Evolutionary conservation across 2,329 filamentous ascomycete genomes (phyloP).

Genomic region (Fusarium algeriense): DNA sequence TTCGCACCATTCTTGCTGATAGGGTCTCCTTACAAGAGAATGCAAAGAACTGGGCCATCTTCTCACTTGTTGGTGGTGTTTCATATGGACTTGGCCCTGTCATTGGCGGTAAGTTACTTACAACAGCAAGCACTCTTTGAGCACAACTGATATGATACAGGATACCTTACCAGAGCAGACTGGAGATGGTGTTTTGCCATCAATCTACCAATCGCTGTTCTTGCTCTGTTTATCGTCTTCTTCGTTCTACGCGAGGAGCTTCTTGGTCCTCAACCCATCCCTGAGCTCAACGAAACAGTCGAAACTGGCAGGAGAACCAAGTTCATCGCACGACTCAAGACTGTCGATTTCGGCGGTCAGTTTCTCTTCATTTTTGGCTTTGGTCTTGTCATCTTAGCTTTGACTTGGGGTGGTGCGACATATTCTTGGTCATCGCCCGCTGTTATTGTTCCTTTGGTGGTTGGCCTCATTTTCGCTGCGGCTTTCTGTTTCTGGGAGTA

Average conservation of each 20-base stretch:
- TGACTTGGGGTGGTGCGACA: slow-evolving; percentile 67
- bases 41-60: slow-evolving; percentile 71
- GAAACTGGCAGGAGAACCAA: slow-evolving; percentile 49
- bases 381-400: slow-evolving; percentile 65
- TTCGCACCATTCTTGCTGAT: slow-evolving; percentile 73
- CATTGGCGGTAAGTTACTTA: slow-evolving; percentile 60
- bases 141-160: slow-evolving; percentile 35
- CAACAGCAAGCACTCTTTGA: not conserved
- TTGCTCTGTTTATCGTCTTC: slow-evolving; percentile 66
- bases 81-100: slow-evolving; percentile 73
- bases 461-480: slow-evolving; percentile 57
- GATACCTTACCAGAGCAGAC: slow-evolving; percentile 64
- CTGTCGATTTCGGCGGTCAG: slow-evolving; percentile 68
- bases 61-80: slow-evolving; percentile 69
- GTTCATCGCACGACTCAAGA: slow-evolving; percentile 63
- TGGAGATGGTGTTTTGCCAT: slow-evolving; percentile 78
- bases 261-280: slow-evolving; percentile 63
- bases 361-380: slow-evolving; percentile 67
- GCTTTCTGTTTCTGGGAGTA: slow-evolving; percentile 65
- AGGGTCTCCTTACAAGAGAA: slow-evolving; percentile 72
- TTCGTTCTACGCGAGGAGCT: slow-evolving; percentile 70
- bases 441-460: slow-evolving; percentile 62
- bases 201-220: slow-evolving; percentile 66
- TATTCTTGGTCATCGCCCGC: slow-evolving; percentile 64
- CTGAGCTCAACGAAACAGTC: slow-evolving; percentile 58